Conservation (phyloP, 257 asterid species). For the Echites panduratus region DNA sequence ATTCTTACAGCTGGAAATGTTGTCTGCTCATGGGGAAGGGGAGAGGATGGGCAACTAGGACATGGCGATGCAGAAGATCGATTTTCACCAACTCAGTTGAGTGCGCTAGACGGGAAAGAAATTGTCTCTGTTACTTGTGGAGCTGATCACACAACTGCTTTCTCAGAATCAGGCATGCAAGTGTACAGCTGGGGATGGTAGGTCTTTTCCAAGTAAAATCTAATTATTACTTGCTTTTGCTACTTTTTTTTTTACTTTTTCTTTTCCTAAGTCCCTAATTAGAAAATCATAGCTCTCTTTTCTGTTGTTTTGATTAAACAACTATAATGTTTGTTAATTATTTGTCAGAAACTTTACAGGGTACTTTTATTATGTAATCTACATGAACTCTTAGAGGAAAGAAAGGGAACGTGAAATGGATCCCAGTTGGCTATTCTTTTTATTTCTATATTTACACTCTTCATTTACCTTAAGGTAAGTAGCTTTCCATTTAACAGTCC, state of each 20-base stretch:
- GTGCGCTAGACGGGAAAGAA: conserved; percentile 74
- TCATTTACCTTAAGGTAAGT: no score
- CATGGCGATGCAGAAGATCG: conserved; percentile 96
- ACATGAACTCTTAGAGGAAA: neutral
- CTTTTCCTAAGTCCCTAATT: neutral
- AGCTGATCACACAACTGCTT: conserved; percentile 94
- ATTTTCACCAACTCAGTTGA: conserved; percentile 70
- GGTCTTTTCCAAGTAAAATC: neutral
- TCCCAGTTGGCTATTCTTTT: neutral
- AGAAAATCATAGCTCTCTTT: neutral
- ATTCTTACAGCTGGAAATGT: conserved; percentile 65
- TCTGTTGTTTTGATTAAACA: neutral
- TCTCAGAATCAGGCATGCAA: conserved; percentile 52
- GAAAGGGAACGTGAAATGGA: no score
- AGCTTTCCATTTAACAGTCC: no score
- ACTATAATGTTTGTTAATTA: no score
- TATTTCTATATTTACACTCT: neutral
- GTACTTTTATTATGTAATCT: no score
- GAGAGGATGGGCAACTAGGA: conserved; percentile 98
- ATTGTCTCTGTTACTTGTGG: conserved; percentile 79
- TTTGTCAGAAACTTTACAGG: no score
- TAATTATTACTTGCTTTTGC: neutral
- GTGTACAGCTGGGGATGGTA: conserved; percentile 99
- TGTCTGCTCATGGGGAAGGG: conserved; percentile 99
- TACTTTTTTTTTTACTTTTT: no score